Conservation (phyloP, 2,329 filamentous ascomycete species). For the Sporothrix dimorphospora region DNA sequence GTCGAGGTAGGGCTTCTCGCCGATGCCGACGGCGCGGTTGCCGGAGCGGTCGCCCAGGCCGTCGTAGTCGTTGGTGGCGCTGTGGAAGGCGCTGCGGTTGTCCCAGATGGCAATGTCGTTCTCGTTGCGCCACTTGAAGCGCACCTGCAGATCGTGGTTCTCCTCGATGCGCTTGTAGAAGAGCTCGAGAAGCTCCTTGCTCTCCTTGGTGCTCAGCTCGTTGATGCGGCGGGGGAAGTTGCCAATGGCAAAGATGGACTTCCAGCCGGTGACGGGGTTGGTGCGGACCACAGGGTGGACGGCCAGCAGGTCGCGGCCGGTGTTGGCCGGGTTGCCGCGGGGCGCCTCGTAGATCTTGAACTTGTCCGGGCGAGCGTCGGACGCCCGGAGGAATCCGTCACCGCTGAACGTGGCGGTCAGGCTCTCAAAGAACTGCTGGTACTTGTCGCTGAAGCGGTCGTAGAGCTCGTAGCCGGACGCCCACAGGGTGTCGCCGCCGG, state of each 20-base stretch:
- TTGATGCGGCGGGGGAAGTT: conserved; percentile 56
- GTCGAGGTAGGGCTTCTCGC: conserved; percentile 59
- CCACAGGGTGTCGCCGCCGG: conserved; percentile 63
- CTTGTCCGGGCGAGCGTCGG: conserved; percentile 43
- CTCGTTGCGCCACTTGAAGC: conserved; percentile 48
- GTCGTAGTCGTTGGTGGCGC: conserved; percentile 56
- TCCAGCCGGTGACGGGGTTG: conserved; percentile 63
- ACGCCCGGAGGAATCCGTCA: conserved; percentile 54
- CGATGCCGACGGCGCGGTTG: conserved; percentile 55
- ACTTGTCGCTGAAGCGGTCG: conserved; percentile 61
- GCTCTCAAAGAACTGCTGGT: conserved; percentile 55
- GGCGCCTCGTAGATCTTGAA: conserved; percentile 50
- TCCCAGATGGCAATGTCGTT: conserved; percentile 62
- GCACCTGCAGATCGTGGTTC: conserved; percentile 61
- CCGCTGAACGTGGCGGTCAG: conserved; percentile 59
- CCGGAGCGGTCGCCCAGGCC: conserved; percentile 53
- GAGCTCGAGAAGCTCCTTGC: conserved; percentile 51
- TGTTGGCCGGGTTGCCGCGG: conserved; percentile 56
- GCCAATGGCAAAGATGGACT: conserved; percentile 56
- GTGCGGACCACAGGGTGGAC: conserved; percentile 60
- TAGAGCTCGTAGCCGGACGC: conserved; percentile 69
- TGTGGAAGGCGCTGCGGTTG: conserved; percentile 59
- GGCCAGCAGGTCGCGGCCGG: conserved; percentile 52
- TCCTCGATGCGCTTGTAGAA: conserved; percentile 56
- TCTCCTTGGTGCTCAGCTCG: conserved; percentile 52